phyloP scores from a whole-genome alignment of 75 land plant species.

The Pinus taeda region DNA sequence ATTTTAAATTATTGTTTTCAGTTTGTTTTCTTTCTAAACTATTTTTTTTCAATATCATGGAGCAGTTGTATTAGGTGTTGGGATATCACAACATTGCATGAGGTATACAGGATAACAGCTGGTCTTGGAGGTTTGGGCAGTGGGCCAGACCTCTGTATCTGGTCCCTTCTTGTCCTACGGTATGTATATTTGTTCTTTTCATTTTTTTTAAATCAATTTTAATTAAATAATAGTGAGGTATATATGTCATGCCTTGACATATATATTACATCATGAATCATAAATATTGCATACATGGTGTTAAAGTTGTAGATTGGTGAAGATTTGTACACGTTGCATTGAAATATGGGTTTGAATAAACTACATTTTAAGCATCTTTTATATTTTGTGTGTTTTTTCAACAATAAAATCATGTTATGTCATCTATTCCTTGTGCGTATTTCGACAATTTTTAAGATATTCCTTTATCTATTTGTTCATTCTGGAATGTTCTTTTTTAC shows the following conservation, averaged over 20 bases:
- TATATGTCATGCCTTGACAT: background rate
- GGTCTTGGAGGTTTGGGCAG: slow-evolving; percentile 74
- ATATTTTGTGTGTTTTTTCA: background rate
- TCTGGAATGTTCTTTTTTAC: background rate
- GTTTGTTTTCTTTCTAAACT: background rate
- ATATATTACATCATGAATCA: background rate
- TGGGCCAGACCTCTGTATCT: slow-evolving; percentile 73
- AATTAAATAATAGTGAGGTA: background rate
- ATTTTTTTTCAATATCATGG: background rate
- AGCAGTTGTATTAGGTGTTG: slow-evolving; percentile 92
- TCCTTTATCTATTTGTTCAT: background rate
- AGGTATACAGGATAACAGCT: slow-evolving; percentile 82
- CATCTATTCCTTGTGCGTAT: background rate
- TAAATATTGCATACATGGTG: background rate
- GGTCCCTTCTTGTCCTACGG: slow-evolving; percentile 88
- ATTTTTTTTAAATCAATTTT: too few relatives aligned
- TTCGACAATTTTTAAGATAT: background rate
- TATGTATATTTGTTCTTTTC: slow-evolving; percentile 15
- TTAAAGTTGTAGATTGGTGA: background rate
- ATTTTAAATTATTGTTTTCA: background rate
- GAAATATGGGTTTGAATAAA: background rate
- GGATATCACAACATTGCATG: slow-evolving; percentile 62
- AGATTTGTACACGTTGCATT: background rate
- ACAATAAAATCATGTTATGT: background rate
- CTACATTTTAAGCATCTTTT: background rate